Percentiles rank a stretch among this genome's conserved stretches.
These are phyloP conservation scores for Fusarium penzigii DNA, from an alignment of 2,329 filamentous ascomycete genomes.

Conservation along the genomic window DNA sequence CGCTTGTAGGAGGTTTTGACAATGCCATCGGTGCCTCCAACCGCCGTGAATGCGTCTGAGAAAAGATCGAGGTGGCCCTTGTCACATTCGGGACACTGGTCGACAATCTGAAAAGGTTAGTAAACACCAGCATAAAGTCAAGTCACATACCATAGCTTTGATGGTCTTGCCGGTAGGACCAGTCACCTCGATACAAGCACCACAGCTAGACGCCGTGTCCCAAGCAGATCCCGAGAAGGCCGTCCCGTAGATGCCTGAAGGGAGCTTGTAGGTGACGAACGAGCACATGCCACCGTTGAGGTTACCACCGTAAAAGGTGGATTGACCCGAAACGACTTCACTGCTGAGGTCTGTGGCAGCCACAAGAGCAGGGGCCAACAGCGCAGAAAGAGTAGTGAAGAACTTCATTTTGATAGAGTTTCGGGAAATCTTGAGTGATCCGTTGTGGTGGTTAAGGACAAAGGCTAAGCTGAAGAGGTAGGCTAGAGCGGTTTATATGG, in stretches of 20 bases:
- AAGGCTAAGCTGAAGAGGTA: too few relatives aligned
- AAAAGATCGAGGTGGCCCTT: conserved; percentile 47
- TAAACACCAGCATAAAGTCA: neutral
- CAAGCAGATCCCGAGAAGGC: conserved; percentile 62
- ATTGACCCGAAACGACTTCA: conserved; percentile 18
- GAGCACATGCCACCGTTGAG: conserved; percentile 61
- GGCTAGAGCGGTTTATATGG: too few relatives aligned
- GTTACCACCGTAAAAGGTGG: conserved; percentile 57
- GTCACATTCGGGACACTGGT: conserved; percentile 45
- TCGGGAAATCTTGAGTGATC: too few relatives aligned
- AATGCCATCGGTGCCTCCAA: conserved; percentile 38
- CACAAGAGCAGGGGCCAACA: conserved; percentile 19
- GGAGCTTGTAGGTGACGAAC: conserved; percentile 63
- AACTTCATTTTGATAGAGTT: conserved; percentile 23
- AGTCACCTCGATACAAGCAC: conserved; percentile 61
- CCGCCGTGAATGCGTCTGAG: conserved; percentile 40
- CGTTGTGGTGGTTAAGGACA: too few relatives aligned
- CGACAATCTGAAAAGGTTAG: conserved; percentile 38
- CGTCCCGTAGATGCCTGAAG: conserved; percentile 59
- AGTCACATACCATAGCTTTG: conserved; percentile 61
- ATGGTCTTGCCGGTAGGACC: conserved; percentile 55
- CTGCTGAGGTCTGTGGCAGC: conserved; percentile 14
- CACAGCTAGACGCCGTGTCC: conserved; percentile 57
- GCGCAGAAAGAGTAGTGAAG: conserved; percentile 15
- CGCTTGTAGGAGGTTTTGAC: conserved; percentile 37